A percentile compares a stretch with the other conserved stretches of the same genome.
These are phyloP conservation scores for Stachybotrys elegans DNA, from an alignment of 2,329 filamentous ascomycete genomes.

Conservation along the genomic window DNA sequence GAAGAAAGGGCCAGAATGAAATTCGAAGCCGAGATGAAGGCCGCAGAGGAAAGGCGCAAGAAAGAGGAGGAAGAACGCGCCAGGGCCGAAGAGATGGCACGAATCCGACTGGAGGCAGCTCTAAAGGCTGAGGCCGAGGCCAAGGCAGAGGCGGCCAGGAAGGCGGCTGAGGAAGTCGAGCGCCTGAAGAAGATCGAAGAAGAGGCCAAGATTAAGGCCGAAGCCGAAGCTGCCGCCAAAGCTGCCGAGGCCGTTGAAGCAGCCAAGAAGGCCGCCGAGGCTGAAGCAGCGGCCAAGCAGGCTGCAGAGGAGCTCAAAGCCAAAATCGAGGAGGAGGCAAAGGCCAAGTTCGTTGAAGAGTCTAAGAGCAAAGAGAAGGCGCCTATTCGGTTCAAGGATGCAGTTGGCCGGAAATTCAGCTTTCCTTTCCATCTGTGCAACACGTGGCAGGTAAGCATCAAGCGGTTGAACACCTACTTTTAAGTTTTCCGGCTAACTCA, in stretches of 20 bases:
- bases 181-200: conserved; percentile 38
- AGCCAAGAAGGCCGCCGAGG: conserved; percentile 32
- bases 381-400: conserved; percentile 87
- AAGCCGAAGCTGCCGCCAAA: conserved; percentile 27
- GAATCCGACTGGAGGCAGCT: conserved; percentile 34
- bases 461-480: conserved; percentile 24
- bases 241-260: conserved; percentile 39
- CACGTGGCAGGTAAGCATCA: conserved; percentile 78
- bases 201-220: conserved; percentile 34
- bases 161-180: conserved; percentile 30
- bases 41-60: conserved; percentile 37
- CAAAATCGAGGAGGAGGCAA: conserved; percentile 52
- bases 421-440: conserved; percentile 84
- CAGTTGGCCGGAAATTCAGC: conserved; percentile 84
- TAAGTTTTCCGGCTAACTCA: conserved; percentile 15
- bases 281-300: conserved; percentile 45
- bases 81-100: conserved; percentile 44
- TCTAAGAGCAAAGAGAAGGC: conserved; percentile 57
- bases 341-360: conserved; percentile 41
- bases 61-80: conserved; percentile 32
- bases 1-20: conserved; percentile 31
- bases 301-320: conserved; percentile 57
- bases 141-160: conserved; percentile 33
- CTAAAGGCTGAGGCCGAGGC: conserved; percentile 36
- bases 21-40: conserved; percentile 34